Evolutionary conservation across 306 rosid species (phyloP), one percentile per base, ranked within the genome.

Genomic region (Biancaea sappan): DNA sequence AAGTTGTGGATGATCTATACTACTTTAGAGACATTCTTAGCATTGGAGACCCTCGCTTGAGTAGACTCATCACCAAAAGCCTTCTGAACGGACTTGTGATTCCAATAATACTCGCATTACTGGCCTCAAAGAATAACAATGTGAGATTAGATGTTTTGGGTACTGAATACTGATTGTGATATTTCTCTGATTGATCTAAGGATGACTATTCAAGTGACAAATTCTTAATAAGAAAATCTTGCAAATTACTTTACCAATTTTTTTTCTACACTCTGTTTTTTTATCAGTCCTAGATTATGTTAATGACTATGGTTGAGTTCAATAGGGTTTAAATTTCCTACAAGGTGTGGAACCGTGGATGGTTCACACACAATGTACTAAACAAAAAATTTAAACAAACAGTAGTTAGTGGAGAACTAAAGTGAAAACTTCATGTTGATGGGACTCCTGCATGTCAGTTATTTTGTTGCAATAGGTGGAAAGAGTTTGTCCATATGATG

Each of bases 21-120:
- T 92, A 88, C 87, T 76, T 92, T 6, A 90, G 88, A 75, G 97
- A 88, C 83, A 86, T 88, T 40, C 86, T 92, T 51, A 76, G 51
- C 70, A 79, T 85, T 4, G 91, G 88, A 24, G 80, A 88, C 73
- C 76, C 80, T 57, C 50, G 58, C 52, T 82, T 92, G 86, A 84
- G 79, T 75, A 72, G 74, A 66, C 76, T 82, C 75, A 84, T 92
- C 46, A 77, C 61, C 2, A 86, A 88, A 73, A 90, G 84, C 84
- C 89, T 92, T 84, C 84, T 92, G 77, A 84, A 85, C 46, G 63
- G 76, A 32, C 85, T 92, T 38, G 90, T 90, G 77, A 73, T 86
- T 77, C 96, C 97, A 52, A 44, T 75, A 71, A 78, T 87, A 56
- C 66, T 85, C 61, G 80, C 96, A 68, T 81, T 86, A 56, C 77